Percentiles rank a stretch among this genome's conserved stretches.
Evolutionary conservation across 805 yeast genomes (phyloP).

Genomic region (Metschnikowia vanudenii): DNA sequence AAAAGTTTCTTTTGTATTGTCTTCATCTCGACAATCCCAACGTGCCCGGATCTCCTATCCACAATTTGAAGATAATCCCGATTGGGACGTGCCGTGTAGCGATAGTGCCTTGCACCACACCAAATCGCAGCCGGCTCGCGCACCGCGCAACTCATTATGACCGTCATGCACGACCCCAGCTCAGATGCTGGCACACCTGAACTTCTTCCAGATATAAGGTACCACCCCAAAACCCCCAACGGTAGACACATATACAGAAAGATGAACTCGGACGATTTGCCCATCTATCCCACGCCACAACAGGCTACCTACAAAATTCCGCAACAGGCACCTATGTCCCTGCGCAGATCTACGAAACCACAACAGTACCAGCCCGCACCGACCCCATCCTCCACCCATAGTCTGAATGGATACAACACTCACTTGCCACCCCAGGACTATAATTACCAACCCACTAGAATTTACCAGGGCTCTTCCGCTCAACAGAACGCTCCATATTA

Average conservation of each 20-base stretch:
- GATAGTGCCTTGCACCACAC: no score
- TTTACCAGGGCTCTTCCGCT: conserved; percentile 2
- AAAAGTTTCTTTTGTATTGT: no score
- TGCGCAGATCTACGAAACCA: conserved; percentile 9
- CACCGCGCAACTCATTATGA: conserved; percentile 6
- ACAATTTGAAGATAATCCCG: no score
- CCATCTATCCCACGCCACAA: conserved; percentile 46
- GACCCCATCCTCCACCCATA: conserved; percentile 10
- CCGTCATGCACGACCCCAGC: conserved; percentile 11
- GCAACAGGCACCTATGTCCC: conserved; percentile 5
- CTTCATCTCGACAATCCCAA: no score
- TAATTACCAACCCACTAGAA: conserved; percentile 11
- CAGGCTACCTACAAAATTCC: conserved; percentile 33
- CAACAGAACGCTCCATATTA: conserved; percentile 2
- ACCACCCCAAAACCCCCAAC: neutral
- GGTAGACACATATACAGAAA: neutral
- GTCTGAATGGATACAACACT: neutral
- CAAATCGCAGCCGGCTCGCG: neutral
- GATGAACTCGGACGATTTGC: conserved; percentile 36
- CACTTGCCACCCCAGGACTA: conserved; percentile 13
- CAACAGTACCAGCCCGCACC: conserved; percentile 11
- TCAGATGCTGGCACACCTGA: neutral
- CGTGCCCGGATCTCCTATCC: neutral
- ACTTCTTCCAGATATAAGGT: neutral
- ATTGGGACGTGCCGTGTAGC: no score